Evolutionary conservation across 768 basidiomycete species (phyloP), one percentile per base, ranked within the genome.

Genomic region (Plicaturopsis crispa): DNA sequence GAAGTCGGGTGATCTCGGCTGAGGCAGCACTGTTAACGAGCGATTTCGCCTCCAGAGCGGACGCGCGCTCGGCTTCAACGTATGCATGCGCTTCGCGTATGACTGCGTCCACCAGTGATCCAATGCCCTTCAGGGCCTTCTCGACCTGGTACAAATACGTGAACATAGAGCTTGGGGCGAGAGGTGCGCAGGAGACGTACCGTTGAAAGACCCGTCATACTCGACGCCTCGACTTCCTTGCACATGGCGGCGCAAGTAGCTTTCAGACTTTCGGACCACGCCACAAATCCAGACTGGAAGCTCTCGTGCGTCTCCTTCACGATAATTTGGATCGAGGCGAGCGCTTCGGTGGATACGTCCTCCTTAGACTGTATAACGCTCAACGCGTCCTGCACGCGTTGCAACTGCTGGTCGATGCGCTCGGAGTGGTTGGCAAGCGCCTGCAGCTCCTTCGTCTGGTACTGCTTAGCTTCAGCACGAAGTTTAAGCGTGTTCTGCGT

Each of bases 1-100:
- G 72, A 16, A 92, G 65, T 17, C 75, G 75, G 4, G 57, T 52
- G 31, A 84, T 71, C 62, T 87, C 79, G 10, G 60, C 55, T 20
- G 65, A 63, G 7, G 64, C 66, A 22, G 70, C 62, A 36, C 60
- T 63, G 19, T 72, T 67, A 1, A 69, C 63, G 21, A 78, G 51
- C 11, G 60, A 47, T 39, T 73, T 75, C 4, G 75, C 62, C 42
- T 78, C 70, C 19, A 58, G 54, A 12, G 77, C 51, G 22, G 72
- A 61, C 37, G 72, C 63, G 31, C 67, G 66, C 50, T 87, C 79
- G 1, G 63, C 56, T 12, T 70, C 60, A 33, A 84, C 62, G 43
- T 83, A 79, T 4, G 67, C 61, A 8, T 73, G 63, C 0, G 76
- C 71, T 38, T 82, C 80, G 19, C 62, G 63, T 12, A 81, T 62